Base-by-base conservation (phyloP, 2,329 filamentous ascomycete species). In the Cladophialophora bantiana region DNA sequence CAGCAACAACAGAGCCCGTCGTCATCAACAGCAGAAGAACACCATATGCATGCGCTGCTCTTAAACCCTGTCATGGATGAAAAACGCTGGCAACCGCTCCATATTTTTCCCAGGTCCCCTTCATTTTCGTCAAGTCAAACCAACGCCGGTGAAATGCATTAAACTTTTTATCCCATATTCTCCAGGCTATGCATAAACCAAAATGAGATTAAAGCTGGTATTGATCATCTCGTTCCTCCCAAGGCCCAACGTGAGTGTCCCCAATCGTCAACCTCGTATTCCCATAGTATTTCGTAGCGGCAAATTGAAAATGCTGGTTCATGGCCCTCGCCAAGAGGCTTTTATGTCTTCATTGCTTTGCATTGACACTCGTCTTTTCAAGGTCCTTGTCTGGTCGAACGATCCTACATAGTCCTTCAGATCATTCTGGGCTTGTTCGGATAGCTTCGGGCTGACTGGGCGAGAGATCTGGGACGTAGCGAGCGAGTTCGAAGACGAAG, bases 331-430 rank as follows among this genome's bases (percentile, higher is more conserved):
- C 15, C 38, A 63, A 26, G 56, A 61, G 15, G 59, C 18, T 45
- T 64, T 65, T 35, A 48, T 56, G n/a, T 68, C 62, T 48, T 69
- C 68, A 45, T 69, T 71, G 71, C 71, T 69, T 61, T 72, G 70
- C 71, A 73, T 70, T 0, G 71, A 73, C 20, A 73, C 71, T 69
- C 72, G 71, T 70, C 80, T 76, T 68, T 78, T 80, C 66, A 81
- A 75, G 67, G 82, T 79, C 48, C 91, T 86, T 65, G 90, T 89
- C 72, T 93, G 91, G 79, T 97, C 94, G 77, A 97, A 97, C 1
- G 91, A 93, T 76, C 90, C 91, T 72, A 92, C 91, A 79, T 97
- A 97, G 72, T 90, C 90, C 76, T 90, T 88, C 40, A 97, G 86
- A 77, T 96, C 93, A 78, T 87, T 89, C 74, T 88, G 88, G 34